These are phyloP conservation scores for Colletotrichum graminicola DNA, from an alignment of 2,329 filamentous ascomycete species.

Conservation along the genomic window DNA sequence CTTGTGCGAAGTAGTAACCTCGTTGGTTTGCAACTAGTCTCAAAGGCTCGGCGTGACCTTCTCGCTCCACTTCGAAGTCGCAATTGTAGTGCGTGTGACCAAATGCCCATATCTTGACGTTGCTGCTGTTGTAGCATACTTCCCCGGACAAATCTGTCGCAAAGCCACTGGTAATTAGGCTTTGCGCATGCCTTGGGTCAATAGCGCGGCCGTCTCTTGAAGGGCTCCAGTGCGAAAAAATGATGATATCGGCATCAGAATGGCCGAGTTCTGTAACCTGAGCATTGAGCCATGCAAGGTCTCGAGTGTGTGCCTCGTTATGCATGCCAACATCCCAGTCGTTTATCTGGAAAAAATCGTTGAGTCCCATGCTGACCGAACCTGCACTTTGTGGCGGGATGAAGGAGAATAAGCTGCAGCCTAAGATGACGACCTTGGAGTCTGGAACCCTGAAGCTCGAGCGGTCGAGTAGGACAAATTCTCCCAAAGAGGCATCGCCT, in stretches of 20 bases:
- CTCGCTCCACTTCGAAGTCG: constrained; percentile 50
- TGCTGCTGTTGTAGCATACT: constrained; percentile 52
- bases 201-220: constrained; percentile 49
- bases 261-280: constrained; percentile 47
- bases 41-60: constrained; percentile 44
- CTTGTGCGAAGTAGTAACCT: constrained; percentile 56
- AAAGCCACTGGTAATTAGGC: constrained; percentile 52
- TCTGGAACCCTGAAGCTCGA: constrained; percentile 44
- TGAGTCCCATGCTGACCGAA: constrained; percentile 57
- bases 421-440: constrained; percentile 49
- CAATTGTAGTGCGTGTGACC: constrained; percentile 63
- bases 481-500: constrained; percentile 48
- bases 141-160: constrained; percentile 55
- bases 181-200: constrained; percentile 51
- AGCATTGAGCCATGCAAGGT: constrained; percentile 59
- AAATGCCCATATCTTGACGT: constrained; percentile 60
- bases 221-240: constrained; percentile 60
- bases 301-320: constrained; percentile 52
- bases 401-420: constrained; percentile 61
- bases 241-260: constrained; percentile 48
- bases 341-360: constrained; percentile 64
- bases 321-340: constrained; percentile 56
- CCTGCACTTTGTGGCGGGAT: constrained; percentile 54
- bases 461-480: constrained; percentile 57
- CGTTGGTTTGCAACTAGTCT: constrained; percentile 56